These are phyloP conservation scores for Phyllosticta citribraziliensis DNA, from an alignment of 2,329 filamentous ascomycete genomes.

Conservation along the genomic window DNA sequence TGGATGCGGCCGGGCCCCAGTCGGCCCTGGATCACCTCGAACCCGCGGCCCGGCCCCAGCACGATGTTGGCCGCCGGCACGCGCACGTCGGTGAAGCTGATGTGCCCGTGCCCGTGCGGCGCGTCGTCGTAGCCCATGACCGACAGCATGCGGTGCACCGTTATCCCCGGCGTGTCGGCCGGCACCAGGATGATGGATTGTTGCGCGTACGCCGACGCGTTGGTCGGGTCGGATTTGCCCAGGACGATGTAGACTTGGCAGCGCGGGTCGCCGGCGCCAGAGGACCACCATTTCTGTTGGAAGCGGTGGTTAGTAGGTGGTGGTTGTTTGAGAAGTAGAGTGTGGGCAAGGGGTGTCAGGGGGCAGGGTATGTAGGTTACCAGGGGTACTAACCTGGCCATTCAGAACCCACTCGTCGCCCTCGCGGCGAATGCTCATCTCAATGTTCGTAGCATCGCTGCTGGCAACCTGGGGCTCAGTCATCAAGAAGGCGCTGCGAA, in stretches of 20 bases:
- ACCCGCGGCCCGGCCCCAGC: conserved; percentile 85
- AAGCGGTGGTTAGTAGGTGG: conserved; percentile 28
- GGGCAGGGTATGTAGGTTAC: conserved; percentile 8
- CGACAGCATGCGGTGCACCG: conserved; percentile 83
- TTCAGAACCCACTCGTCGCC: conserved; percentile 88
- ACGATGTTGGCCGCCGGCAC: conserved; percentile 78
- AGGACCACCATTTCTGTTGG: conserved; percentile 96
- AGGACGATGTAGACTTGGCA: conserved; percentile 95
- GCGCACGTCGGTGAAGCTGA: conserved; percentile 81
- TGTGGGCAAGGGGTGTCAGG: conserved; percentile 7
- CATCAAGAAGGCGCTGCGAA: conserved; percentile 87
- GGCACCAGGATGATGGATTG: conserved; percentile 91
- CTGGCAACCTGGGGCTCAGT: conserved; percentile 84
- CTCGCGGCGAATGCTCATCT: conserved; percentile 70
- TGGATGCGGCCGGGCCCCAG: conserved; percentile 94
- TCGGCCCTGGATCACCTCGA: conserved; percentile 96
- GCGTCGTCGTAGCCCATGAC: conserved; percentile 97
- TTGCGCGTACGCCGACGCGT: conserved; percentile 72
- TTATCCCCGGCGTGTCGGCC: conserved; percentile 70
- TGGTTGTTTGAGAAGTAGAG: not conserved
- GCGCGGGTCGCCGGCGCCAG: conserved; percentile 82
- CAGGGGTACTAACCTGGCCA: conserved; percentile 51
- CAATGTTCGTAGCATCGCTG: conserved; percentile 87
- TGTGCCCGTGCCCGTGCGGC: conserved; percentile 94
- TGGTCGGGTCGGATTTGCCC: conserved; percentile 75